Evolutionary conservation across 441 rosid genomes (phyloP).

Genomic region (Francoa sonchifolia): DNA sequence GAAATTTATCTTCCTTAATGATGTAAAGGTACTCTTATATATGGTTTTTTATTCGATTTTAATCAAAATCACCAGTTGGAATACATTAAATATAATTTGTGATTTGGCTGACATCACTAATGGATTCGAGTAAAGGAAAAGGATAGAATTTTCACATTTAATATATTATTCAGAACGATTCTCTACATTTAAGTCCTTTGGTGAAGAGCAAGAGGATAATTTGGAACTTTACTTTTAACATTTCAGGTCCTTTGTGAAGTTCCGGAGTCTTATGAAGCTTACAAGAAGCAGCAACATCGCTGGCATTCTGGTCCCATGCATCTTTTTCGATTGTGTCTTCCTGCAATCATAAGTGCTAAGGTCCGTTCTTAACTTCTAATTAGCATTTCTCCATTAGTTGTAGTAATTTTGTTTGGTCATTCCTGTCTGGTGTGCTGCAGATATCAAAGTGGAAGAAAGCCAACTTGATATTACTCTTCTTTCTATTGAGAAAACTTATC

Average conservation of each 20-base stretch:
- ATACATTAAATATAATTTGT: no score
- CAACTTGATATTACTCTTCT: conserved; percentile 68
- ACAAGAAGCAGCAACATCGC: conserved; percentile 93
- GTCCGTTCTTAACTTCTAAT: conserved; percentile 19
- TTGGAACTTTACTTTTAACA: not conserved
- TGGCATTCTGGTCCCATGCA: conserved; percentile 98
- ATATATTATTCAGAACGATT: no score
- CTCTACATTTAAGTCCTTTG: no score
- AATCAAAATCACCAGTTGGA: no score
- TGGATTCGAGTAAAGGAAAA: no score
- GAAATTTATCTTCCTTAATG: conserved; percentile 83
- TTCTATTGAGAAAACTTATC: conserved; percentile 76
- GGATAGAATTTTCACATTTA: no score
- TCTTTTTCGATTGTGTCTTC: conserved; percentile 87
- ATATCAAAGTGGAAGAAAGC: conserved; percentile 80
- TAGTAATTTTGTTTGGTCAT: conserved; percentile 4
- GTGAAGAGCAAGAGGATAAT: no score
- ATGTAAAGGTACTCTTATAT: conserved; percentile 55
- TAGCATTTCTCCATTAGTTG: not conserved
- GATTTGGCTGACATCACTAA: no score
- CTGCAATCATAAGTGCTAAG: conserved; percentile 67
- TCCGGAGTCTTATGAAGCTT: conserved; percentile 91
- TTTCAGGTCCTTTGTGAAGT: conserved; percentile 81
- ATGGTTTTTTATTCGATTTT: not conserved
- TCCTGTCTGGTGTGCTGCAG: conserved; percentile 31